These are phyloP conservation scores for Picocystis sp. DNA, from an alignment of 163 green algal genomes.

Conservation along the genomic window DNA sequence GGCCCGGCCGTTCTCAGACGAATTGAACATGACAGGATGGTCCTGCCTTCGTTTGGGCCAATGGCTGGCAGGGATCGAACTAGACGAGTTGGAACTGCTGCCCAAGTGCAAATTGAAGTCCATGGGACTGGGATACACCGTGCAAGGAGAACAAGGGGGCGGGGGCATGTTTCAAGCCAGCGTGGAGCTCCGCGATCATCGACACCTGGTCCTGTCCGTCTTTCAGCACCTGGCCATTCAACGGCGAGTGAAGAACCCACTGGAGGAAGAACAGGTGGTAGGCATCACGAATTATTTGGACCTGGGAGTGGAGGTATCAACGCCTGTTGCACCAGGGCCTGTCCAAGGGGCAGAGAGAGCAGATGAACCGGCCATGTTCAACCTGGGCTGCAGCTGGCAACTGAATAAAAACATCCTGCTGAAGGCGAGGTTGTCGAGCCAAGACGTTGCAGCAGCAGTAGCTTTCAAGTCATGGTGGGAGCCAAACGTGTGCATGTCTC, in stretches of 20 bases:
- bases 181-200: conserved; percentile 31
- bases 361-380: conserved; percentile 8
- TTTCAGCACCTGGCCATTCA: conserved; percentile 40
- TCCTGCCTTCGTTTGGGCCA: too few species aligned
- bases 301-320: conserved; percentile 34
- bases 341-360: conserved; percentile 1
- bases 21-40: too few species aligned
- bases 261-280: conserved; percentile 49
- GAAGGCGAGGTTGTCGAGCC: conserved; percentile 26
- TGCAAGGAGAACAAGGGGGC: conserved; percentile 7
- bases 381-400: conserved; percentile 15
- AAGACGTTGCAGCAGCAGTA: conserved; percentile 11
- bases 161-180: conserved; percentile 33
- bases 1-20: too few species aligned
- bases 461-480: conserved; percentile 29
- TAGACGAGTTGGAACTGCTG: too few species aligned
- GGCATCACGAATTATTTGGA: conserved; percentile 73
- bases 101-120: too few species aligned
- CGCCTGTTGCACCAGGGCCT: conserved; percentile 16
- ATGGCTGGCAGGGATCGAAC: too few species aligned
- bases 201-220: conserved; percentile 33
- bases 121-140: too few species aligned
- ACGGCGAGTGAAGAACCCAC: conserved; percentile 51
- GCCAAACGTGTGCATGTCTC: too few species aligned
- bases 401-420: conserved; percentile 43